phyloP scores from a whole-genome alignment of 140 eudicot species.

The Stevia rebaudiana region DNA sequence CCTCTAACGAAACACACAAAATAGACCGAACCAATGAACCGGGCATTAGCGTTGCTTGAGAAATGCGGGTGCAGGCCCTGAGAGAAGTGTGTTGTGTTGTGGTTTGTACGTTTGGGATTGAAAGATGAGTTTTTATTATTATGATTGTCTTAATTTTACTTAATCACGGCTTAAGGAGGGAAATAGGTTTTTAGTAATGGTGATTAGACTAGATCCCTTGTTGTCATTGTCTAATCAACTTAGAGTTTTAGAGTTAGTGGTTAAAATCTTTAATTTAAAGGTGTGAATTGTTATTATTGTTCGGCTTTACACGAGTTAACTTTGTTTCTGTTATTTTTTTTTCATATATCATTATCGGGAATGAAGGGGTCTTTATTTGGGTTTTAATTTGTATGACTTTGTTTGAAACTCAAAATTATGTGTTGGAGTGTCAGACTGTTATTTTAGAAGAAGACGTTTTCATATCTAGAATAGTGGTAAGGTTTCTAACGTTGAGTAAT shows the following conservation, averaged over 20 bases:
- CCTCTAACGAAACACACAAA: slow-evolving; percentile 39
- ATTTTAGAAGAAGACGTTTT: too few species aligned
- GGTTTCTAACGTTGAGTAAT: too few species aligned
- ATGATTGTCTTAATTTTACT: slow-evolving; percentile 7
- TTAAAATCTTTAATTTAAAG: slow-evolving; percentile 22
- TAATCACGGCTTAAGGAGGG: slow-evolving; percentile 19
- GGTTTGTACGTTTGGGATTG: slow-evolving; percentile 25
- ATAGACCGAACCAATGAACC: slow-evolving; percentile 48
- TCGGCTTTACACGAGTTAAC: slow-evolving; percentile 3
- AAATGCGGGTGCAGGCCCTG: background rate
- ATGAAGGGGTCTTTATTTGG: background rate
- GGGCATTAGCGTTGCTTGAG: slow-evolving; percentile 34
- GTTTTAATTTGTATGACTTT: too few species aligned
- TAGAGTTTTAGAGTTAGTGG: slow-evolving; percentile 40
- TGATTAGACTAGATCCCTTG: slow-evolving; percentile 29
- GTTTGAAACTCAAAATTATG: too few species aligned
- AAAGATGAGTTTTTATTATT: slow-evolving; percentile 26
- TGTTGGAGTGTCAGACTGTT: too few species aligned
- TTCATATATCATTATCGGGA: background rate
- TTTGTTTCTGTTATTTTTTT: background rate
- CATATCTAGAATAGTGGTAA: too few species aligned
- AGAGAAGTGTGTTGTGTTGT: slow-evolving; percentile 12
- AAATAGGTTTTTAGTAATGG: slow-evolving; percentile 37
- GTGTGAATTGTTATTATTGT: slow-evolving; percentile 40
- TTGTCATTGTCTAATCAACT: slow-evolving; percentile 28